Evolutionary conservation across 352 stramenopile genomes (phyloP).

Genomic region (Phytophthora sp.): DNA sequence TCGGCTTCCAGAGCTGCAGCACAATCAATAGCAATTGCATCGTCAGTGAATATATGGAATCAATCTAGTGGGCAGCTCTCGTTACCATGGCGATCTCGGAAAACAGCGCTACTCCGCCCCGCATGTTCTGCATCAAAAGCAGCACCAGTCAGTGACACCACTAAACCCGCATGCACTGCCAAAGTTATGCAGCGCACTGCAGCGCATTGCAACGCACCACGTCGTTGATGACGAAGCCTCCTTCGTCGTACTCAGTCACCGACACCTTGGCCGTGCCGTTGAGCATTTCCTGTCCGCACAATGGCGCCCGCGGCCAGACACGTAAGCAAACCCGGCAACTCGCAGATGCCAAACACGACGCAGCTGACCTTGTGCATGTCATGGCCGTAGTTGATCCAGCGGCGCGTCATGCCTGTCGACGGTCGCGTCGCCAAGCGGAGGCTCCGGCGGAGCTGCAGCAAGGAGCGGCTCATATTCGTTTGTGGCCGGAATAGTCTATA

Average conservation of each 20-base stretch:
- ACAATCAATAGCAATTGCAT: neutral
- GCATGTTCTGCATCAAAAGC: slow-evolving; percentile 68
- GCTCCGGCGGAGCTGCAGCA: slow-evolving; percentile 35
- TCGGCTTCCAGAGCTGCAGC: slow-evolving; percentile 79
- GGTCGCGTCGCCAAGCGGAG: slow-evolving; percentile 16
- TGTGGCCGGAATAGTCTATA: neutral
- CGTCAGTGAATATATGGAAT: neutral
- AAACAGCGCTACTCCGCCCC: slow-evolving; percentile 71
- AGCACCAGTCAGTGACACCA: neutral
- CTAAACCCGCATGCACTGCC: too few species aligned
- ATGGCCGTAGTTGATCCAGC: slow-evolving; percentile 84
- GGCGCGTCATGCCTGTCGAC: slow-evolving; percentile 28
- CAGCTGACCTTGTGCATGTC: slow-evolving; percentile 75
- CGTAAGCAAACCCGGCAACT: neutral
- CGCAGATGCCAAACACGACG: neutral
- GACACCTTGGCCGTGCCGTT: slow-evolving; percentile 80
- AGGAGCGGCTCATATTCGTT: slow-evolving; percentile 32
- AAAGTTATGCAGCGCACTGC: too few species aligned
- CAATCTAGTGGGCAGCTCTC: neutral
- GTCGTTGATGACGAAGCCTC: slow-evolving; percentile 85
- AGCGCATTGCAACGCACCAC: slow-evolving; percentile 40
- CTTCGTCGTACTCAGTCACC: slow-evolving; percentile 86
- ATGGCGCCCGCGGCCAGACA: neutral
- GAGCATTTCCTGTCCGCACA: slow-evolving; percentile 75
- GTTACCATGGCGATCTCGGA: slow-evolving; percentile 80